Conservation (phyloP, 2,329 filamentous ascomycete species). For the Colletotrichum sojae region DNA sequence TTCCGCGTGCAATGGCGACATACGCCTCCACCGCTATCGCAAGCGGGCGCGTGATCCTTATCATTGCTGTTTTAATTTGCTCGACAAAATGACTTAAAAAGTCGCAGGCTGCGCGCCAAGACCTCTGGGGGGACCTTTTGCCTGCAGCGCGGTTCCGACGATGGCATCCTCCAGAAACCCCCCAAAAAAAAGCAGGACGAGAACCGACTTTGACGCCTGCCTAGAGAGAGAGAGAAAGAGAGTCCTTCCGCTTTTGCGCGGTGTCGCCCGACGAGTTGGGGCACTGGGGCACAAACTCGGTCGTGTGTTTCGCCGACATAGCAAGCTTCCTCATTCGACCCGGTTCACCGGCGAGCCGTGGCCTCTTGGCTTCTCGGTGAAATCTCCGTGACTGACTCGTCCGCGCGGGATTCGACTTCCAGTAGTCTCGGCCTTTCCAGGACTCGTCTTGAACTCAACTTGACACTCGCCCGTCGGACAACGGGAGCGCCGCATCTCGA, state of each 20-base stretch:
- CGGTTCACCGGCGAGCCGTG: neutral
- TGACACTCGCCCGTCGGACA: neutral
- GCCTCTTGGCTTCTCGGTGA: constrained; percentile 7
- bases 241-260: neutral
- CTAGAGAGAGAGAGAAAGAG: neutral
- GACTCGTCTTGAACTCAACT: neutral
- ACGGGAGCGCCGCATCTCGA: neutral
- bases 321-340: constrained; percentile 19
- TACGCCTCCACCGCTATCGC: constrained; percentile 22
- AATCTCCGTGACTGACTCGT: neutral
- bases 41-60: constrained; percentile 15
- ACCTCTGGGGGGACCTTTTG: neutral
- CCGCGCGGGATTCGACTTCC: neutral
- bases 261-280: neutral
- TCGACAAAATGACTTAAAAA: constrained; percentile 4
- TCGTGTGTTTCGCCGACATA: constrained; percentile 2
- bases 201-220: too few relatives aligned
- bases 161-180: neutral
- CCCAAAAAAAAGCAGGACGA: neutral
- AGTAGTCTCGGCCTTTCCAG: neutral
- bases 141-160: constrained; percentile 12
- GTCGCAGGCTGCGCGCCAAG: constrained; percentile 24
- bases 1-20: constrained; percentile 13
- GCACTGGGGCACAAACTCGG: neutral
- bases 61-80: constrained; percentile 8